phyloP scores from a whole-genome alignment of 495 filamentous ascomycete species.

The Halenospora varia region DNA sequence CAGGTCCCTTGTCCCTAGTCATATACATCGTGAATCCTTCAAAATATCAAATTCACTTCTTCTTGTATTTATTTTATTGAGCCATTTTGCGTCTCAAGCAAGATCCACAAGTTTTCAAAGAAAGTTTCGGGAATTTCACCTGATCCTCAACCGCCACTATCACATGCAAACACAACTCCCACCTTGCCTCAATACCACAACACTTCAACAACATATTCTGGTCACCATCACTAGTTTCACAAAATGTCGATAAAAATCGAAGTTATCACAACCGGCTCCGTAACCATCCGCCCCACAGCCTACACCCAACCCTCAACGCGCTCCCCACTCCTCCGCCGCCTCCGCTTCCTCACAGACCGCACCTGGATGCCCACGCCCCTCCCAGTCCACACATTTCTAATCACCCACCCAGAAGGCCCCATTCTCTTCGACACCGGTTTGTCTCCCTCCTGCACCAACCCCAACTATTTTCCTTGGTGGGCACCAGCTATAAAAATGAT shows the following conservation, averaged over 20 bases:
- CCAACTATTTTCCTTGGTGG: constrained; percentile 26
- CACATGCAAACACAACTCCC: no score
- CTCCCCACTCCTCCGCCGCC: constrained; percentile 23
- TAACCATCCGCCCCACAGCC: constrained; percentile 24
- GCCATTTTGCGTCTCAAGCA: no score
- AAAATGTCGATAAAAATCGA: constrained; percentile 23
- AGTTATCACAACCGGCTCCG: constrained; percentile 26
- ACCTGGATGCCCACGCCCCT: constrained; percentile 25
- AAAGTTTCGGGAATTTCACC: no score
- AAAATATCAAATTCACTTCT: no score
- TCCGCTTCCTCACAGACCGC: constrained; percentile 24
- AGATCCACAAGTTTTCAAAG: no score
- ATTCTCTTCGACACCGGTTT: constrained; percentile 33
- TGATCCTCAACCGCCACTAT: no score
- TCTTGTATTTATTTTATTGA: no score
- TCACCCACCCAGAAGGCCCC: constrained; percentile 27
- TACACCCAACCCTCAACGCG: constrained; percentile 25
- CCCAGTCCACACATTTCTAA: constrained; percentile 29
- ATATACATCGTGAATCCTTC: no score
- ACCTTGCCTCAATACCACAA: no score
- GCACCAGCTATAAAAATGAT: constrained; percentile 15
- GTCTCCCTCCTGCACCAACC: constrained; percentile 28
- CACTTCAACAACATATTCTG: no score
- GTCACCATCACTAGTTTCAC: no score
- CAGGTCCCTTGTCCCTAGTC: no score